A percentile compares a stretch with the other conserved stretches of the same genome.
Conservation (phyloP, 1,284 basidiomycete genomes). For the Boletus semigastroideus region DNA sequence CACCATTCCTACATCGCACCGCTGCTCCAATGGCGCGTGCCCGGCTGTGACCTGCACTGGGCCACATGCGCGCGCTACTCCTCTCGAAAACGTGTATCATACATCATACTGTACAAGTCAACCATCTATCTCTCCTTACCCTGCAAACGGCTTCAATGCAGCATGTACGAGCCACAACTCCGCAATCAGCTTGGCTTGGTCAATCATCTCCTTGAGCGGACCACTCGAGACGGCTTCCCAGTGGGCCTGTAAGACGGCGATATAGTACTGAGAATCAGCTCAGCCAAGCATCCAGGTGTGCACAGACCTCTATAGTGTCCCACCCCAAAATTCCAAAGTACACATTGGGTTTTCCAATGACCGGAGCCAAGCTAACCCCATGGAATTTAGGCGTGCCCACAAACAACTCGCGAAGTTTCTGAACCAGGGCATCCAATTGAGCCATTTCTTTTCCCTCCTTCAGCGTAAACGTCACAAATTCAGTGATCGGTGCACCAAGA, state of each 20-base stretch:
- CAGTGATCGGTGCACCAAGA: constrained; percentile 30
- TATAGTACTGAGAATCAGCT: background rate
- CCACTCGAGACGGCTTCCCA: constrained; percentile 30
- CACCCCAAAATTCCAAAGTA: constrained; percentile 34
- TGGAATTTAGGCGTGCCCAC: constrained; percentile 22
- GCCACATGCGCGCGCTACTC: constrained; percentile 5
- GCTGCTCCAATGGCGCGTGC: constrained; percentile 15
- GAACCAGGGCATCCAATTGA: constrained; percentile 25
- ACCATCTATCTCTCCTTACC: constrained; percentile 2
- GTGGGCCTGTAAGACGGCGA: constrained; percentile 27
- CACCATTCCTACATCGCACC: background rate
- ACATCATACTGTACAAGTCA: background rate
- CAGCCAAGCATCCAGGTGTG: background rate
- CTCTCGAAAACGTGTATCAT: constrained; percentile 7
- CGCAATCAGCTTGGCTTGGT: constrained; percentile 27
- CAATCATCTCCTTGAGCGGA: constrained; percentile 28
- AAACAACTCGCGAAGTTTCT: constrained; percentile 22
- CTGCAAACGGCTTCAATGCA: constrained; percentile 14
- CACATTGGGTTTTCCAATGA: constrained; percentile 19
- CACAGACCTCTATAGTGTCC: constrained; percentile 30
- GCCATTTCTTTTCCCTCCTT: constrained; percentile 22
- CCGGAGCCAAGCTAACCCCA: constrained; percentile 32
- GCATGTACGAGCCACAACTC: constrained; percentile 34
- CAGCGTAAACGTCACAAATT: constrained; percentile 35
- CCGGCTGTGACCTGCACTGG: constrained; percentile 1